Evolutionary conservation across 139 green algal genomes (phyloP).

Genomic region (Chlorella sp.): DNA sequence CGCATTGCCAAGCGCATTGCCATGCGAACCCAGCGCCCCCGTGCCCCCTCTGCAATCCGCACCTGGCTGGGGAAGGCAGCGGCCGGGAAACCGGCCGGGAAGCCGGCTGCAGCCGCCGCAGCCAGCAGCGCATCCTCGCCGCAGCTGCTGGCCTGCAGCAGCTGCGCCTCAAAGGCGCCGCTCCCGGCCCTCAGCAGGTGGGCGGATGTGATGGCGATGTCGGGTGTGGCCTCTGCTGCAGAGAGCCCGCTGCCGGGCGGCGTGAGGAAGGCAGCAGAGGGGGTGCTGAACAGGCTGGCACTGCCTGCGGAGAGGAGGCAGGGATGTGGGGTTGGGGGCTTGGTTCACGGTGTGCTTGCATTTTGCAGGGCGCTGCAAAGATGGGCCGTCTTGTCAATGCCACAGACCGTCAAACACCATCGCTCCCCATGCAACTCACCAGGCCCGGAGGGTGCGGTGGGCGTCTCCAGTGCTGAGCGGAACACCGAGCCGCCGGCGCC

Average conservation of each 20-base stretch:
- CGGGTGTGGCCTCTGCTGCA: not conserved
- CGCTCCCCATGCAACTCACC: not conserved
- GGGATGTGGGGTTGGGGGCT: not conserved
- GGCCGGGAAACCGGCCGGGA: not conserved
- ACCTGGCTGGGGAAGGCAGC: not conserved
- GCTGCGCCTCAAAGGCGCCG: not conserved
- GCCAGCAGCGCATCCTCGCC: not conserved
- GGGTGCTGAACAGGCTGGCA: too few relatives aligned
- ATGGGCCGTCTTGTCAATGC: too few relatives aligned
- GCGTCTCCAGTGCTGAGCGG: not conserved
- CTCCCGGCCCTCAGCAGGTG: not conserved
- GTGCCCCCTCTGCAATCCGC: too few relatives aligned
- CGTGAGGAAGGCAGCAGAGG: too few relatives aligned
- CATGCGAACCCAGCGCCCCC: too few relatives aligned
- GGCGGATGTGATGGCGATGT: not conserved
- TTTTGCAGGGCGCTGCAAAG: too few relatives aligned
- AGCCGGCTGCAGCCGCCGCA: not conserved
- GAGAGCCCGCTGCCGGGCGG: too few relatives aligned
- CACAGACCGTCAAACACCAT: too few relatives aligned
- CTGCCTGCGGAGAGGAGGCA: not conserved
- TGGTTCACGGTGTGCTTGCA: too few relatives aligned
- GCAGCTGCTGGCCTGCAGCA: not conserved
- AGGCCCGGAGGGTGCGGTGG: not conserved
- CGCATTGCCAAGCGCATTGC: too few relatives aligned
- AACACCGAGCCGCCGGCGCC: not conserved